phyloP scores from a whole-genome alignment of 306 rosid species.

The Cyclanthera cordifolia region DNA sequence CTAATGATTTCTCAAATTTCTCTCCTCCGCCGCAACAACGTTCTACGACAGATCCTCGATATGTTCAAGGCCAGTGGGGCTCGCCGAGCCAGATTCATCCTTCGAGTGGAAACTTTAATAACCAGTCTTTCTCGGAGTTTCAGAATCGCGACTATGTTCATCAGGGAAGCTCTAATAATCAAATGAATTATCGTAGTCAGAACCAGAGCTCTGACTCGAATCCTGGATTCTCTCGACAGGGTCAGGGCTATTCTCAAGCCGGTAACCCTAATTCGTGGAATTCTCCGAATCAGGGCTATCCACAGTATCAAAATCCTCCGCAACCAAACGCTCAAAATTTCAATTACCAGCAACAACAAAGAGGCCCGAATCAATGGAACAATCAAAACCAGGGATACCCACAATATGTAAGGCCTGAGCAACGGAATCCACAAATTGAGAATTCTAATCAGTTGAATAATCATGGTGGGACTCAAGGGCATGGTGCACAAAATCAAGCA shows the following conservation, averaged over 20 bases:
- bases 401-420: constrained; percentile 19
- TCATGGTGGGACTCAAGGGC: constrained; percentile 23
- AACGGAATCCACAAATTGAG: constrained; percentile 19
- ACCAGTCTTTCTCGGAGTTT: constrained; percentile 23
- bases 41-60: constrained; percentile 31
- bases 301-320: constrained; percentile 9
- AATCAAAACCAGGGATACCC: constrained; percentile 20
- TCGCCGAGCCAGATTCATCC: constrained; percentile 18
- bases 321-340: constrained; percentile 18
- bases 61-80: constrained; percentile 25
- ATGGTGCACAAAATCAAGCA: constrained; percentile 18
- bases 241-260: constrained; percentile 16
- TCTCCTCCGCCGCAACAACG: constrained; percentile 21
- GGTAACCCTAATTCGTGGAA: constrained; percentile 24
- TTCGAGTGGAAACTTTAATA: constrained; percentile 12
- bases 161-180: constrained; percentile 13
- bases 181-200: constrained; percentile 17
- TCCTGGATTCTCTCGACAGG: constrained; percentile 20
- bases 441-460: constrained; percentile 17
- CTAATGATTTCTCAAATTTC: constrained; percentile 30
- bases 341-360: constrained; percentile 25
- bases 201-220: constrained; percentile 10
- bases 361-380: constrained; percentile 24
- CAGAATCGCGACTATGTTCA: constrained; percentile 18
- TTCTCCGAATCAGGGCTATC: constrained; percentile 18